These are phyloP conservation scores for Macrophomina pseudophaseolina DNA, from an alignment of 2,329 filamentous ascomycete genomes.

Conservation along the genomic window DNA sequence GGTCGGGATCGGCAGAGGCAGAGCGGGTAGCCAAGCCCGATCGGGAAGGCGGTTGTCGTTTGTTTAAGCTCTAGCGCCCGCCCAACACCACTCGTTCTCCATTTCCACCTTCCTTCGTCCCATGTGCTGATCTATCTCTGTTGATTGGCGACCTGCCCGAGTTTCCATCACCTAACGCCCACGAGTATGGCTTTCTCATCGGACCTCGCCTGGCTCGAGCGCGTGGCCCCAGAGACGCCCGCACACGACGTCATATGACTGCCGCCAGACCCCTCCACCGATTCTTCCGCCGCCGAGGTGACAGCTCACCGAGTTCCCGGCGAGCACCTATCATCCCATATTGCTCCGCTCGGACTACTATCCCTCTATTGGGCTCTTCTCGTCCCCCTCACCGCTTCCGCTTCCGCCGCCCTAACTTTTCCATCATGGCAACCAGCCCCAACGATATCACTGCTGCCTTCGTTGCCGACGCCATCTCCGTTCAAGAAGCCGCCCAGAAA, in stretches of 20 bases:
- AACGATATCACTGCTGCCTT: slow-evolving; percentile 14
- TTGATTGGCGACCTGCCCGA: slow-evolving; percentile 19
- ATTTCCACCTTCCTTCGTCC: background rate
- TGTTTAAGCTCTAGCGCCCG: background rate
- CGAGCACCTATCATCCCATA: slow-evolving; percentile 15
- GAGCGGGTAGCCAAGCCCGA: slow-evolving; percentile 11
- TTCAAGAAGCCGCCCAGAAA: slow-evolving; percentile 20
- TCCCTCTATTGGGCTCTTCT: slow-evolving; percentile 1
- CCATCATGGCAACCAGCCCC: slow-evolving; percentile 7
- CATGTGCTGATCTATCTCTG: slow-evolving; percentile 21
- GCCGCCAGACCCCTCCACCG: slow-evolving; percentile 3
- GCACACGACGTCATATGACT: slow-evolving; percentile 18
- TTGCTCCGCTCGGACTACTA: background rate
- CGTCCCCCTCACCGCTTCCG: background rate
- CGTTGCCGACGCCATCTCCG: slow-evolving; percentile 17
- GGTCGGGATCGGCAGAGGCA: slow-evolving; percentile 17
- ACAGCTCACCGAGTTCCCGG: background rate
- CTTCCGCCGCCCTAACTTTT: background rate
- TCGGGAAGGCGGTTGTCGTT: slow-evolving; percentile 20
- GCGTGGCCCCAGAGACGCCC: background rate
- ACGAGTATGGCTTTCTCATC: slow-evolving; percentile 3
- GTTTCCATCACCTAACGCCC: slow-evolving; percentile 12
- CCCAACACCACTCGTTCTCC: background rate
- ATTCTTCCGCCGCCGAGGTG: slow-evolving; percentile 7
- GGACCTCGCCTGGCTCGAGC: slow-evolving; percentile 21